Evolutionary conservation across 75 land plant genomes (phyloP).

Genomic region (Sequoia sempervirens): DNA sequence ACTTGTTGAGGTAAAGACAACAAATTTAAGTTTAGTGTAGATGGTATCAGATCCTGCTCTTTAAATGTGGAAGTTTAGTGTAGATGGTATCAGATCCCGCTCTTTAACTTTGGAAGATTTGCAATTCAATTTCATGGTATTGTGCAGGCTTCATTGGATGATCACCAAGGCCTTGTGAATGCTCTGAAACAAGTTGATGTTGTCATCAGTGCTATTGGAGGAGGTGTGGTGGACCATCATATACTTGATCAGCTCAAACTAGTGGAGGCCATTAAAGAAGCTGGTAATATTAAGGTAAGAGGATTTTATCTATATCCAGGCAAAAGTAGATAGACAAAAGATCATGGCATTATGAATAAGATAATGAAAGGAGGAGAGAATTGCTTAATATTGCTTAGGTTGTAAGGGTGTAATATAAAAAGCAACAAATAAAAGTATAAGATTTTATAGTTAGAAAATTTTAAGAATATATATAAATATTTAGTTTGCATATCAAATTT

Average conservation of each 20-base stretch:
- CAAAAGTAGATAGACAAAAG: no score
- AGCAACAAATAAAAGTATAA: no score
- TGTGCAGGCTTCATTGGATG: slow-evolving; percentile 31
- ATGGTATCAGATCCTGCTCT: no score
- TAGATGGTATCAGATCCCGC: no score
- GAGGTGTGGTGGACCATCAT: slow-evolving; percentile 30
- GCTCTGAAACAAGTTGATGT: slow-evolving; percentile 52
- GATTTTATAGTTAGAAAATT: no score
- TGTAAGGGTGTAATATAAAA: no score
- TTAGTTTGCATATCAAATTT: no score
- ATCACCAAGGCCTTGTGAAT: slow-evolving; percentile 36
- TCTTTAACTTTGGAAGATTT: neutral
- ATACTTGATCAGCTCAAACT: slow-evolving; percentile 57
- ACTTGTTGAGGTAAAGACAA: slow-evolving; percentile 15
- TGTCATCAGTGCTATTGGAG: slow-evolving; percentile 55
- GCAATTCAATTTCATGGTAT: neutral
- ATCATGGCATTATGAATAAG: no score
- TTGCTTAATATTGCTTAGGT: no score
- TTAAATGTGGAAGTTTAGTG: neutral
- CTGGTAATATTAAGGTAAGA: slow-evolving; percentile 46
- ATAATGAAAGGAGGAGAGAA: no score
- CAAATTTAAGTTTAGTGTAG: no score
- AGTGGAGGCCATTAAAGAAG: slow-evolving; percentile 18
- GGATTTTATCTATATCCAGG: neutral
- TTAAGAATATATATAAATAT: no score